phyloP scores from a whole-genome alignment of 257 asterid species.

The Solanum microdontum region DNA sequence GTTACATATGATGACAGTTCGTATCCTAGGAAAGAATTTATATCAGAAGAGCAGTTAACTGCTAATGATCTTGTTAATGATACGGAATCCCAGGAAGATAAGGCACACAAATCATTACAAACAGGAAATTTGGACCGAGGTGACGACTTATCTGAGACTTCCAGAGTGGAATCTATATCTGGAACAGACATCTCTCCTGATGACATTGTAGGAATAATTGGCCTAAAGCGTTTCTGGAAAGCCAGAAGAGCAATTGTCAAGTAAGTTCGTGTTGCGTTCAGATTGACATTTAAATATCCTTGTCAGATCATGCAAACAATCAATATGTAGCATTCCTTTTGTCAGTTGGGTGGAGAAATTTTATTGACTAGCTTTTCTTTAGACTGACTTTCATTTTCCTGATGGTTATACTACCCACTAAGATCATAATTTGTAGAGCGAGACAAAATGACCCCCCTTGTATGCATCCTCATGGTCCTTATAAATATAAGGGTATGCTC shows the following conservation, averaged over 20 bases:
- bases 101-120: constrained; percentile 19
- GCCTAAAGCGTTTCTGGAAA: constrained; percentile 83
- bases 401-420: neutral
- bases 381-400: neutral
- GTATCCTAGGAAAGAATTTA: constrained; percentile 3
- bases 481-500: neutral
- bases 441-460: neutral
- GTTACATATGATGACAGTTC: constrained; percentile 14
- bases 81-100: constrained; percentile 29
- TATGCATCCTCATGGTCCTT: neutral
- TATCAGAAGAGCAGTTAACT: constrained; percentile 20
- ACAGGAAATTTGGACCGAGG: constrained; percentile 32
- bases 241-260: constrained; percentile 74
- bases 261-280: constrained; percentile 35
- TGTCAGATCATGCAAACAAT: neutral
- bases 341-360: neutral
- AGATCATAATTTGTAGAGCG: neutral
- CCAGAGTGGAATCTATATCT: constrained; percentile 51
- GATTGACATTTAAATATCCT: neutral
- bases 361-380: neutral
- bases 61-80: constrained; percentile 16
- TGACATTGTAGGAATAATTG: constrained; percentile 62
- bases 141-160: constrained; percentile 54
- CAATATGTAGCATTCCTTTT: neutral
- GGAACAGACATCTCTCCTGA: constrained; percentile 62